Base-by-base conservation (phyloP, 257 asterid genomes). In the Solanum neorickii region DNA sequence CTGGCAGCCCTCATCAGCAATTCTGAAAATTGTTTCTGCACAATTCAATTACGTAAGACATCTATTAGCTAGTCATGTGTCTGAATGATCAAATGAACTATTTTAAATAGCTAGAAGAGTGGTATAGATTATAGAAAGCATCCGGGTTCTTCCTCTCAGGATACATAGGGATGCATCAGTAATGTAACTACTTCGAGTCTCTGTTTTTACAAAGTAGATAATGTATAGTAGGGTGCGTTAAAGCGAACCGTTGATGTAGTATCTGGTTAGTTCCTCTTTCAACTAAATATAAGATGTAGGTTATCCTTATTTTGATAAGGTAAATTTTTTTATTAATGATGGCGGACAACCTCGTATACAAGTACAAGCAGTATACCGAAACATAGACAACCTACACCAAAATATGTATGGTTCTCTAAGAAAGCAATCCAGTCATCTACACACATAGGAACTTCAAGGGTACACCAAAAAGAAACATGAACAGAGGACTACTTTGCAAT, bases 11-110 rank as follows among this genome's bases (percentile, higher is more conserved):
- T 95, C 98, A 97, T 96, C 75, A 97, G 92, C 87, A 97, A 89
- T 77, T 97, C 99, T 12, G 99, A 97, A 88, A 97, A 97, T 95
- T 97, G 98, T 93, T 97, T 97, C 99, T 97, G 98, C 84, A 73
- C 69, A 73, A 27, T 20, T 73, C 84, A 86, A 76, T 13, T 11
- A 13, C 18, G 9, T 73, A 44, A 68, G 68, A 29, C 65, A 62
- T 42, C 70, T 31, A 49, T 80, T 47, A 29, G 44, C 29, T 47
- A 15, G 42, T 29, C 39, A 3, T 1, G 5, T 80, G 29, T 56
- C 31, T 29, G 31, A 49, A 82, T 12, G 68, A 18, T 49, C 12
- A 82, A 49, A 82, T 18, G 85, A 49, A 82, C 20, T 31, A 12
- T 12, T 47, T 23, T 12, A 82, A 31, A 82, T 20, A 49, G 46